phyloP scores from a whole-genome alignment of 2,329 filamentous ascomycete species.

The Triangularia verruculosa region DNA sequence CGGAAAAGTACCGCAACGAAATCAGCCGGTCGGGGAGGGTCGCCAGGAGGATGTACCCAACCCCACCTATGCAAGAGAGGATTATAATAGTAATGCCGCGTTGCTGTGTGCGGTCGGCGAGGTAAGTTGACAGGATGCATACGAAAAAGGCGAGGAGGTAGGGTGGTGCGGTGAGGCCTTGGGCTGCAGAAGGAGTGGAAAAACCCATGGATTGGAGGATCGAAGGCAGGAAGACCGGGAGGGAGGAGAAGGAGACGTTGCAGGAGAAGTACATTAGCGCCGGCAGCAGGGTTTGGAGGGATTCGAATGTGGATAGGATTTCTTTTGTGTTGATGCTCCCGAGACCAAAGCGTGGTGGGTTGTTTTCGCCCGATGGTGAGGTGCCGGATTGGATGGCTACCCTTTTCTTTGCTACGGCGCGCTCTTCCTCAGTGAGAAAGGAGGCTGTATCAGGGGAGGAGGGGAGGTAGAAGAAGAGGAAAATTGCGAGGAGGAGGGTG shows the following conservation, averaged over 20 bases:
- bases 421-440: slow-evolving; percentile 58
- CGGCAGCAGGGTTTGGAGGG: slow-evolving; percentile 50
- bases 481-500: slow-evolving; percentile 50
- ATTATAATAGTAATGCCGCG: slow-evolving; percentile 58
- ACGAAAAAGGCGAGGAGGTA: slow-evolving; percentile 66
- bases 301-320: slow-evolving; percentile 44
- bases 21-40: slow-evolving; percentile 41
- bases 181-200: slow-evolving; percentile 57
- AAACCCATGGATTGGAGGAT: slow-evolving; percentile 67
- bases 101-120: slow-evolving; percentile 64
- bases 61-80: slow-evolving; percentile 54
- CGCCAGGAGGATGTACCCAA: slow-evolving; percentile 65
- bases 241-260: slow-evolving; percentile 63
- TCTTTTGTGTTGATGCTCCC: slow-evolving; percentile 46
- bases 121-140: slow-evolving; percentile 58
- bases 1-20: slow-evolving; percentile 44
- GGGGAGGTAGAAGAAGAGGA: slow-evolving; percentile 54
- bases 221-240: slow-evolving; percentile 63
- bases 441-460: slow-evolving; percentile 49
- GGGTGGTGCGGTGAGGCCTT: slow-evolving; percentile 69
- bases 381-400: slow-evolving; percentile 52
- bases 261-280: slow-evolving; percentile 56
- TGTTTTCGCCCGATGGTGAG: too few species aligned
- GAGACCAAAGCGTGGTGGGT: too few species aligned
- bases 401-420: slow-evolving; percentile 52